Percentiles rank a stretch among this genome's conserved stretches.
phyloP scores from a whole-genome alignment of 2,329 filamentous ascomycete genomes.

The Herpotrichia juniperi region DNA sequence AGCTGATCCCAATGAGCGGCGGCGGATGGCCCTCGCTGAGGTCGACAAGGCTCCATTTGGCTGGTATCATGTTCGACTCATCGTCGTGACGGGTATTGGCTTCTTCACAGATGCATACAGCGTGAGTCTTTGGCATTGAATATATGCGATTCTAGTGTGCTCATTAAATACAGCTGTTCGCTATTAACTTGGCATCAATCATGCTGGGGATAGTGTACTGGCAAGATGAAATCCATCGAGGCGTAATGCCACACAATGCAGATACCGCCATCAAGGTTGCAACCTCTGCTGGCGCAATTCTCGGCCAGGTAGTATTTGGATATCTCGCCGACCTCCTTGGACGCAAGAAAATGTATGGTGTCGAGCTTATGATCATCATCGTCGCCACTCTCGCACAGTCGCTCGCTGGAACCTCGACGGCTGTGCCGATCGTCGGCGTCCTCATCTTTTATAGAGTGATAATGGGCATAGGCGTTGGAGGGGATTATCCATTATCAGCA shows the following conservation, averaged over 20 bases:
- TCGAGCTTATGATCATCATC: slow-evolving; percentile 30
- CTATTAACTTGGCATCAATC: slow-evolving; percentile 72
- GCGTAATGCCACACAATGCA: slow-evolving; percentile 65
- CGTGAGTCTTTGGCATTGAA: slow-evolving; percentile 8
- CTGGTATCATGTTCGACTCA: slow-evolving; percentile 74
- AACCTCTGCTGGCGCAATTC: slow-evolving; percentile 79
- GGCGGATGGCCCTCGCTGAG: slow-evolving; percentile 23
- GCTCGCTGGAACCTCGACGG: slow-evolving; percentile 20
- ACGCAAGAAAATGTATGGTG: slow-evolving; percentile 29
- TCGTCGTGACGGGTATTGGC: slow-evolving; percentile 78
- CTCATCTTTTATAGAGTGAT: slow-evolving; percentile 30
- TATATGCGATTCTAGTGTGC: not conserved
- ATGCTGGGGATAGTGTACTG: slow-evolving; percentile 81
- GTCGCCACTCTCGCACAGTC: slow-evolving; percentile 26
- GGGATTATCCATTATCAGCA: slow-evolving; percentile 19
- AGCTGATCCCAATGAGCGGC: slow-evolving; percentile 22
- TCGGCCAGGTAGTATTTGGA: slow-evolving; percentile 80
- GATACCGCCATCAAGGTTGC: slow-evolving; percentile 83
- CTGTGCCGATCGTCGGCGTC: slow-evolving; percentile 25
- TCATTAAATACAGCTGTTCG: slow-evolving; percentile 56
- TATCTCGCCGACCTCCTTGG: slow-evolving; percentile 45
- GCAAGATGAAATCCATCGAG: slow-evolving; percentile 46
- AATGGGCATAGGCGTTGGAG: slow-evolving; percentile 26
- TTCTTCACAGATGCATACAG: slow-evolving; percentile 84
- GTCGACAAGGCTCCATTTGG: slow-evolving; percentile 24